Evolutionary conservation across 805 yeast species (phyloP), one percentile per base, ranked within the genome.

Genomic region (Yamadazyma insecticola): DNA sequence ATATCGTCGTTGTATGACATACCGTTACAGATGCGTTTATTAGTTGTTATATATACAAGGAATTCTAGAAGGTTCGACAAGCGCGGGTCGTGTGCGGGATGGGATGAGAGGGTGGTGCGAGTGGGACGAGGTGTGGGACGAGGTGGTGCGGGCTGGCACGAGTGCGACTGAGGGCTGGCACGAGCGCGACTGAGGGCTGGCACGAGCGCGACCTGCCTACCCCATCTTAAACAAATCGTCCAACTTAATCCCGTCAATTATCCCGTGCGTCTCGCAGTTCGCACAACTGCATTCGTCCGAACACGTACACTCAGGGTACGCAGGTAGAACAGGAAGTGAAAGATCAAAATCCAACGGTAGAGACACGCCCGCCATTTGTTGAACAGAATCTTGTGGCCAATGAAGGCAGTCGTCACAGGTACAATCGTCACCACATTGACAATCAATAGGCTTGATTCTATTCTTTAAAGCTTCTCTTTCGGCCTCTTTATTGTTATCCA

Each of bases 191-290:
- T 8, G 22, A n/a, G n/a, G n/a, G n/a, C n/a, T n/a, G n/a, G n/a
- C n/a, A n/a, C 21, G 9, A 19, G 21, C 10, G 10, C 10, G 23
- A 11, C 23, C 13, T 21, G 23, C 5, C 23, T 16, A 24, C 18
- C 14, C 19, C 5, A 21, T 14, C 13, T 14, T 26, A 25, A 61
- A 62, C 17, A 57, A 40, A 15, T 66, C 70, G 33, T 66, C 72
- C 20, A 66, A 42, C 35, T 54, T 58, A 33, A 53, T 43, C 2
- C 72, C 72, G 33, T 66, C 54, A 22, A 66, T 60, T n/a, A 61
- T 65, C 1, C 70, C 68, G 39, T 66, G 72, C 2, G 60, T 55
- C 39, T 65, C 71, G 42, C 72, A 66, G 37, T 64, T 66, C 8
- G 55, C 34, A 41, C 72, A 66, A n/a, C 48, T 57, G 40, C 67